Conservation (phyloP, 192 early-diverging fungal species). For the Coemansia sp. region DNA sequence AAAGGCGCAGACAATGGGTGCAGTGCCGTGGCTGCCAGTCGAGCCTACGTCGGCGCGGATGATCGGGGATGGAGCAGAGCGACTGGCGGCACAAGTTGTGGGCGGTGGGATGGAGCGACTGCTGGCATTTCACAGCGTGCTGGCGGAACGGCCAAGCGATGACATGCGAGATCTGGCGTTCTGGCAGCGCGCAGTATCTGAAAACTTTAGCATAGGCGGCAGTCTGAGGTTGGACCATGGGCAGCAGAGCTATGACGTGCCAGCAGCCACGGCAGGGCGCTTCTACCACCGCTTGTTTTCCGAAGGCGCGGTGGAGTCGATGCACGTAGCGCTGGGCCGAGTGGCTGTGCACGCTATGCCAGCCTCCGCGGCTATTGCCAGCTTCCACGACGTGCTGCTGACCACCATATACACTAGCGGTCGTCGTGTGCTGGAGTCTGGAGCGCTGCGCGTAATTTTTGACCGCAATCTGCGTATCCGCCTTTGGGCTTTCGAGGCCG, state of each 20-base stretch:
- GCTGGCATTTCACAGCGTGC: slow-evolving; percentile 28
- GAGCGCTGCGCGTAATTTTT: slow-evolving; percentile 38
- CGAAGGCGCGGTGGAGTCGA: slow-evolving; percentile 26
- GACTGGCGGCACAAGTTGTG: slow-evolving; percentile 10
- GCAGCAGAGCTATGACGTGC: slow-evolving; percentile 38
- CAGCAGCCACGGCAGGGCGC: slow-evolving; percentile 28
- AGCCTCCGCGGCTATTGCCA: slow-evolving; percentile 12
- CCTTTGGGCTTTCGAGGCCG: slow-evolving; percentile 36
- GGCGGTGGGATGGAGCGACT: slow-evolving; percentile 36
- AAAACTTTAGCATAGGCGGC: slow-evolving; percentile 19
- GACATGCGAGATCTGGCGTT: slow-evolving; percentile 17
- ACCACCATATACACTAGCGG: slow-evolving; percentile 33
- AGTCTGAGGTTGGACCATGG: slow-evolving; percentile 34
- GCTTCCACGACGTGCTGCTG: slow-evolving; percentile 36
- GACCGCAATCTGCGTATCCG: slow-evolving; percentile 30
- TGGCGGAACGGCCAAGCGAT: slow-evolving; percentile 2
- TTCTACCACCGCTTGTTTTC: slow-evolving; percentile 47
- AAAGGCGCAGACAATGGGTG: neutral
- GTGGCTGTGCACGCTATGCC: slow-evolving; percentile 13
- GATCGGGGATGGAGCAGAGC: neutral
- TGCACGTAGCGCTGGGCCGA: slow-evolving; percentile 35
- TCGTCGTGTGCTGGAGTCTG: slow-evolving; percentile 45
- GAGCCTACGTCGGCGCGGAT: neutral
- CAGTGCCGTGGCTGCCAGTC: neutral
- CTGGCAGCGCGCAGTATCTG: slow-evolving; percentile 22